Percentiles rank a stretch among this genome's conserved stretches.
Evolutionary conservation across 2,329 filamentous ascomycete species (phyloP).

Genomic region (Massarina eburnea): DNA sequence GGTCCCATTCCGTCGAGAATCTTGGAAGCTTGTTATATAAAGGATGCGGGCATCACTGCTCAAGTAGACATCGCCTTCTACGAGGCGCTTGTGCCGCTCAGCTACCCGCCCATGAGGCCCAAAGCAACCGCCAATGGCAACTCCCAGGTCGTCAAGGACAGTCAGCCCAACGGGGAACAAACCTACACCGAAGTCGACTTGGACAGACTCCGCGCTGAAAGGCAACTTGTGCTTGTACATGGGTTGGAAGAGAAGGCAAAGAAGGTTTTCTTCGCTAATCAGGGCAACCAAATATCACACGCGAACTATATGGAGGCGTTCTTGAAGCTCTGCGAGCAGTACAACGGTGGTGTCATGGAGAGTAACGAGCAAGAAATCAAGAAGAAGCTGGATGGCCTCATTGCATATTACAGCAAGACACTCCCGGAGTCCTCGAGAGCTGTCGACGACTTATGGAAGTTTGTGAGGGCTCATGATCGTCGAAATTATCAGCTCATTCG

Average conservation of each 20-base stretch:
- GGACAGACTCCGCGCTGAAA: conserved; percentile 78
- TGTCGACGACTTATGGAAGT: conserved; percentile 79
- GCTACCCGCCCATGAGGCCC: conserved; percentile 72
- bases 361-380: conserved; percentile 69
- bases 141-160: conserved; percentile 64
- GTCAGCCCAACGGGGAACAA: conserved; percentile 51
- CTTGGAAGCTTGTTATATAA: conserved; percentile 85
- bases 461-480: conserved; percentile 87
- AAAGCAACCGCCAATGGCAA: conserved; percentile 53
- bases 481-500: conserved; percentile 86
- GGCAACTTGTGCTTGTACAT: conserved; percentile 79
- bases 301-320: conserved; percentile 75
- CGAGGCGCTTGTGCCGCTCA: conserved; percentile 86
- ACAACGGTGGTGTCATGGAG: conserved; percentile 83
- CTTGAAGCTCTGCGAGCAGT: conserved; percentile 81
- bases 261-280: conserved; percentile 84
- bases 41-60: conserved; percentile 82
- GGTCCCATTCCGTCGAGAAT: conserved; percentile 82
- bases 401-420: conserved; percentile 71
- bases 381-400: conserved; percentile 68
- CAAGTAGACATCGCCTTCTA: conserved; percentile 82
- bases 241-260: conserved; percentile 77
- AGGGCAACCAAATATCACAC: conserved; percentile 74
- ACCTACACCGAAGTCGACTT: conserved; percentile 57
- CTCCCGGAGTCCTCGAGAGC: conserved; percentile 76